A percentile compares a stretch with the other conserved stretches of the same genome.
Conservation (phyloP, 2,329 filamentous ascomycete genomes). For the Phialophora expanda region DNA sequence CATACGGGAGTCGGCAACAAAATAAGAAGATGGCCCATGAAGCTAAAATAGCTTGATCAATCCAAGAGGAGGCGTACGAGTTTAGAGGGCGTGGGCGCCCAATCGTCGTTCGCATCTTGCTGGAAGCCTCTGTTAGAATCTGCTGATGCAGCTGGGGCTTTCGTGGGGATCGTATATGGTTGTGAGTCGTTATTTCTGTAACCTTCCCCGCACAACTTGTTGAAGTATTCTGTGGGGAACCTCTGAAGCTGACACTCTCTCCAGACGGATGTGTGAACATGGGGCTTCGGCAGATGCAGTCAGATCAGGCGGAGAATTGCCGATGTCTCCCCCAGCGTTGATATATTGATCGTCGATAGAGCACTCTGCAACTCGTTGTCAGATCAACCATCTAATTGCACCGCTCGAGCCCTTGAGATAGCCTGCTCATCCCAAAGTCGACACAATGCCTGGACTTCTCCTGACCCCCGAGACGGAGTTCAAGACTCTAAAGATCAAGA, state of each 20-base stretch:
- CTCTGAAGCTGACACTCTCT: conserved; percentile 23
- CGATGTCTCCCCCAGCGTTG: conserved; percentile 1
- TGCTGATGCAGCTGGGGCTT: not conserved
- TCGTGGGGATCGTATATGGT: not conserved
- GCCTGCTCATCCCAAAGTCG: not conserved
- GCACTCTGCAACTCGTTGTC: not conserved
- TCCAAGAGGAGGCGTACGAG: not conserved
- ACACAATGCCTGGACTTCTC: conserved; percentile 28
- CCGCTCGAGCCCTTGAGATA: not conserved
- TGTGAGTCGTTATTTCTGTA: not conserved
- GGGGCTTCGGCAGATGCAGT: conserved; percentile 34
- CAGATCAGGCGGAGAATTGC: conserved; percentile 21
- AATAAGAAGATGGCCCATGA: not conserved
- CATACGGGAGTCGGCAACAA: not conserved
- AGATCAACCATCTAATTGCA: not conserved
- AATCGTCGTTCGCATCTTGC: not conserved
- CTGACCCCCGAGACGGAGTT: conserved; percentile 29
- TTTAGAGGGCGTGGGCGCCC: not conserved
- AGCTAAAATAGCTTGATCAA: conserved; percentile 1
- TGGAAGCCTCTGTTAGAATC: not conserved
- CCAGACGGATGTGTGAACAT: conserved; percentile 12
- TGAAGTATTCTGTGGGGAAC: conserved; percentile 22
- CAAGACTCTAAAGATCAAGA: conserved; percentile 29
- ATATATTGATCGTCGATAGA: not conserved
- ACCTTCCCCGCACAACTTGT: conserved; percentile 21